A percentile compares a stretch with the other conserved stretches of the same genome.
These are phyloP conservation scores for Leishmania martiniquensis DNA, from an alignment of 208 protist species.

Conservation along the genomic window DNA sequence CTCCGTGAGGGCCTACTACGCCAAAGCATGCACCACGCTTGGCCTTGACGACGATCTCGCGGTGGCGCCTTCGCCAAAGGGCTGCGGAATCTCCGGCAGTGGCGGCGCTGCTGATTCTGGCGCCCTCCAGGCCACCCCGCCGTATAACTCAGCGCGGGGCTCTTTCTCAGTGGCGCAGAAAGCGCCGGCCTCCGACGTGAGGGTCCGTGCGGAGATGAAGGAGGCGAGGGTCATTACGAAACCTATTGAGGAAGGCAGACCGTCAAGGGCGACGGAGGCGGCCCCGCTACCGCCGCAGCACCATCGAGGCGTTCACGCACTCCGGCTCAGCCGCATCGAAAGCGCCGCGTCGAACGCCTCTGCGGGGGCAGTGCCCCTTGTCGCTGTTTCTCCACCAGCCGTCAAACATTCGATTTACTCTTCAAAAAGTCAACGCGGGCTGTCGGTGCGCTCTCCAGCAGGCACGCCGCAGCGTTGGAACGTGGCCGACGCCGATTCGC, in stretches of 20 bases:
- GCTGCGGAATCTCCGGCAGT: background rate
- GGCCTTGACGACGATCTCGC: constrained; percentile 14
- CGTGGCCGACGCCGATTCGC: background rate
- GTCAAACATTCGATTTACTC: constrained; percentile 1
- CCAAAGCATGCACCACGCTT: constrained; percentile 8
- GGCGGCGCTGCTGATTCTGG: background rate
- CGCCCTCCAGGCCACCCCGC: constrained; percentile 3
- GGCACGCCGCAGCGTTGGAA: background rate
- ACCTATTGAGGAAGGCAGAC: background rate
- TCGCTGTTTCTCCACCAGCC: constrained; percentile 13
- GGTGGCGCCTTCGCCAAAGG: background rate
- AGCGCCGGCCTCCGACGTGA: background rate
- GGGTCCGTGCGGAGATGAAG: background rate
- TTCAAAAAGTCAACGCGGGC: constrained; percentile 6
- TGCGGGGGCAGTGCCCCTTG: constrained; percentile 14
- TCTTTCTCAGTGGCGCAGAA: no score
- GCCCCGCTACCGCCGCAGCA: background rate
- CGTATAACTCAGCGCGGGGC: constrained; percentile 1
- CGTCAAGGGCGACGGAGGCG: background rate
- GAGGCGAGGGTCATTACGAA: background rate
- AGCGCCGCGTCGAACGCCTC: constrained; percentile 9
- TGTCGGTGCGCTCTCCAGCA: background rate
- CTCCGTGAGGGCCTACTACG: constrained; percentile 26
- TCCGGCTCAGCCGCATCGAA: background rate
- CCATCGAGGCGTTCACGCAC: background rate